Conservation (phyloP, 2,329 filamentous ascomycete genomes). For the Pseudogymnoascus sp. region DNA sequence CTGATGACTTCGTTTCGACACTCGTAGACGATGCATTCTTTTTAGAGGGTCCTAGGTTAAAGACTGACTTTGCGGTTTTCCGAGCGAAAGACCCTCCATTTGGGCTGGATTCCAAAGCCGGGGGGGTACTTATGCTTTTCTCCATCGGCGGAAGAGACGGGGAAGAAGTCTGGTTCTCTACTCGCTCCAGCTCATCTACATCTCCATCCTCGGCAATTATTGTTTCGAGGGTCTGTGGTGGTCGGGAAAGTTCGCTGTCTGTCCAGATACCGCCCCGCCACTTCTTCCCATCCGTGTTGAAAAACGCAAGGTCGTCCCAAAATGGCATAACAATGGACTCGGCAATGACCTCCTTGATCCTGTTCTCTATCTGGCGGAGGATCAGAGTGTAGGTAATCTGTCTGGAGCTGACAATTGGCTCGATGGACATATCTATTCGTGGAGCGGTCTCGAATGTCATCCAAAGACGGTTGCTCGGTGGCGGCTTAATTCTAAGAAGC, state of each 20-base stretch:
- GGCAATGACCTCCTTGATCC: conserved; percentile 86
- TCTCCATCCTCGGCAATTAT: conserved; percentile 38
- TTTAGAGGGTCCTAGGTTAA: conserved; percentile 21
- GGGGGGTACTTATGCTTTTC: conserved; percentile 47
- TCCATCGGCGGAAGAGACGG: conserved; percentile 39
- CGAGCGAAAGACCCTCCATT: conserved; percentile 35
- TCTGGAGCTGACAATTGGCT: conserved; percentile 88
- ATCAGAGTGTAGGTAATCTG: conserved; percentile 95
- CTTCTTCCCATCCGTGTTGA: conserved; percentile 65
- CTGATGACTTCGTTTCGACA: conserved; percentile 37
- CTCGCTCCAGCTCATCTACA: conserved; percentile 32
- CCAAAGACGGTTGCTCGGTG: conserved; percentile 94
- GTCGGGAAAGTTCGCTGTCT: conserved; percentile 34
- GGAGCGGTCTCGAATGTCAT: conserved; percentile 90
- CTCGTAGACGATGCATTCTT: conserved; percentile 39
- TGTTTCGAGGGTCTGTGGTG: conserved; percentile 28
- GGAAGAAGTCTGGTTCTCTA: conserved; percentile 24
- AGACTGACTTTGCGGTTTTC: conserved; percentile 29
- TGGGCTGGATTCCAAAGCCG: conserved; percentile 33
- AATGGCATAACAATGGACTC: conserved; percentile 88
- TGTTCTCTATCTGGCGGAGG: conserved; percentile 83
- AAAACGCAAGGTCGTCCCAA: conserved; percentile 94
- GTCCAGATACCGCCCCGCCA: conserved; percentile 81
- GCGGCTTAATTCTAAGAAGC: conserved; percentile 81
- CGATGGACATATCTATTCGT: conserved; percentile 86